phyloP scores from a whole-genome alignment of 768 basidiomycete species.

The Boletus coccyginus region DNA sequence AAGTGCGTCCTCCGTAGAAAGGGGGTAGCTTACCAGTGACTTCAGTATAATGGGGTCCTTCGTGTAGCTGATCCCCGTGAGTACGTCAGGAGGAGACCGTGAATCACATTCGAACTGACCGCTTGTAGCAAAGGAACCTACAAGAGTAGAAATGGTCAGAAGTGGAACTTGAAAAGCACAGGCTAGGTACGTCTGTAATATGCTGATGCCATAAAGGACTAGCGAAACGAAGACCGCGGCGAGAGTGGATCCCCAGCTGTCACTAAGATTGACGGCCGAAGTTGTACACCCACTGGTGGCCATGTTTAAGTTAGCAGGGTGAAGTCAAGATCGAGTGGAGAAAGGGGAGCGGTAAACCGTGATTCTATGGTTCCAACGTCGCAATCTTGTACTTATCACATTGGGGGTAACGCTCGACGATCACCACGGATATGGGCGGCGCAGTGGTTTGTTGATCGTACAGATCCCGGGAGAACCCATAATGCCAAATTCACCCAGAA shows the following conservation, averaged over 20 bases:
- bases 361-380: not conserved
- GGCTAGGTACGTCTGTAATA: constrained; percentile 24
- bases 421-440: constrained; percentile 7
- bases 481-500: not conserved
- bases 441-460: no score
- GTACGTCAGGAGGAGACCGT: not conserved
- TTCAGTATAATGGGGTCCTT: constrained; percentile 13
- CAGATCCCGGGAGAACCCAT: no score
- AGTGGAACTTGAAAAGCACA: not conserved
- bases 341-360: not conserved
- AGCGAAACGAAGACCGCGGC: constrained; percentile 19
- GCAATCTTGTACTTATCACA: constrained; percentile 13
- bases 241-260: constrained; percentile 25
- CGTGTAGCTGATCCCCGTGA: constrained; percentile 13
- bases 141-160: not conserved
- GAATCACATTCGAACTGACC: constrained; percentile 10
- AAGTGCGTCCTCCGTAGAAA: not conserved
- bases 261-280: constrained; percentile 3
- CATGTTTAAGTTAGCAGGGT: constrained; percentile 7
- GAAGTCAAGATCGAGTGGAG: not conserved
- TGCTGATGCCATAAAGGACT: constrained; percentile 23
- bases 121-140: constrained; percentile 27
- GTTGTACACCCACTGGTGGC: constrained; percentile 1
- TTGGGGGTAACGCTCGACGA: not conserved
- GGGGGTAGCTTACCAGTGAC: constrained; percentile 7